phyloP scores from a whole-genome alignment of 2,329 filamentous ascomycete genomes.

The Xylaria multiplex region DNA sequence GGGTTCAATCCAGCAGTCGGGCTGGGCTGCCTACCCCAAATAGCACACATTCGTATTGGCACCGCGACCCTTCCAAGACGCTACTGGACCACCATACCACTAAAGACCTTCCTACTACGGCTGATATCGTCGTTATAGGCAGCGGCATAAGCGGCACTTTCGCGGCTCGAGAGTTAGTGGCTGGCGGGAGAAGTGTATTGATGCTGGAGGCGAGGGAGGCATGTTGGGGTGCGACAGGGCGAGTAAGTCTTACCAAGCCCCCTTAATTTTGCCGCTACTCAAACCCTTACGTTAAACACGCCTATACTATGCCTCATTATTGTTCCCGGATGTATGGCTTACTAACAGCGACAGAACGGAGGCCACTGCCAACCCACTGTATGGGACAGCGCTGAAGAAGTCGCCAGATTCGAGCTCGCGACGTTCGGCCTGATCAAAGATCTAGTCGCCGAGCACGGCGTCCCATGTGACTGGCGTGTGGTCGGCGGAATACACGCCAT shows the following conservation, averaged over 20 bases:
- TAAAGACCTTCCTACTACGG: constrained; percentile 65
- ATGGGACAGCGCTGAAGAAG: constrained; percentile 67
- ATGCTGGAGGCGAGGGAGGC: constrained; percentile 82
- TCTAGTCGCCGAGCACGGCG: constrained; percentile 64
- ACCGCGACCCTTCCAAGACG: constrained; percentile 70
- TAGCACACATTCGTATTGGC: constrained; percentile 78
- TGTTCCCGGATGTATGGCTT: not conserved
- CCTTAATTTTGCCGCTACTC: constrained; percentile 2
- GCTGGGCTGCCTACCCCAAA: constrained; percentile 68
- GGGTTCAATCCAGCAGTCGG: constrained; percentile 45
- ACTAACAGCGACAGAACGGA: constrained; percentile 62
- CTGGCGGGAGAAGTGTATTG: constrained; percentile 65
- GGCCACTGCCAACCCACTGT: constrained; percentile 80
- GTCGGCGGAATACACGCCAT: constrained; percentile 73
- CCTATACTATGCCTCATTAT: not conserved
- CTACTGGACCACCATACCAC: constrained; percentile 77
- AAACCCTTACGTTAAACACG: not conserved
- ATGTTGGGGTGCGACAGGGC: constrained; percentile 85
- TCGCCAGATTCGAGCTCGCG: constrained; percentile 76
- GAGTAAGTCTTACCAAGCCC: constrained; percentile 60
- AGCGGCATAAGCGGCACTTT: constrained; percentile 81
- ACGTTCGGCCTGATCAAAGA: constrained; percentile 70
- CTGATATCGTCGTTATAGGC: constrained; percentile 77
- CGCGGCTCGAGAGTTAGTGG: constrained; percentile 71
- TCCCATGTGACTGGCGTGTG: constrained; percentile 76